phyloP scores from a whole-genome alignment of 495 filamentous ascomycete species.

The Pseudoneurospora amorphoporcata region DNA sequence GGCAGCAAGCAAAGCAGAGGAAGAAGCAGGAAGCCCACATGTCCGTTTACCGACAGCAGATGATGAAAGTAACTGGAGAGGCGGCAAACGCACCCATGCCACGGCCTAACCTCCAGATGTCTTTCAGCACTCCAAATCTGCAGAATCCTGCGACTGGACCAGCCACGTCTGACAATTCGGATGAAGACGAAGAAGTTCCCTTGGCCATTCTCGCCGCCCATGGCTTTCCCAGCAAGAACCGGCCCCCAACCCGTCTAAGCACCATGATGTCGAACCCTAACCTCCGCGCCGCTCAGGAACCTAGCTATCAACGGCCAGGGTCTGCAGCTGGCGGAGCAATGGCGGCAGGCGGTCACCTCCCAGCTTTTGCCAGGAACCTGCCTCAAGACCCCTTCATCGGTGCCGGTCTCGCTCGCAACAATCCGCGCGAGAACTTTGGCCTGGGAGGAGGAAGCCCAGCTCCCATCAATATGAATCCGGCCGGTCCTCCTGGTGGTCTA shows the following conservation, averaged over 20 bases:
- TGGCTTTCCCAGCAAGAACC: slow-evolving; percentile 78
- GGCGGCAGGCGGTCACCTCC: slow-evolving; percentile 31
- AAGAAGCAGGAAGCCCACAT: slow-evolving; percentile 87
- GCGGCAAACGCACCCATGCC: slow-evolving; percentile 32
- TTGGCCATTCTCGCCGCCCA: slow-evolving; percentile 83
- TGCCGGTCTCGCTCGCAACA: slow-evolving; percentile 63
- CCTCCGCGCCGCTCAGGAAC: slow-evolving; percentile 37
- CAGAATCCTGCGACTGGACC: slow-evolving; percentile 10
- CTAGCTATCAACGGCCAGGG: slow-evolving; percentile 25
- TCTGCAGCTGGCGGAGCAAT: slow-evolving; percentile 20
- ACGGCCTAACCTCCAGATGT: slow-evolving; percentile 35
- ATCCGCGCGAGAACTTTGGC: slow-evolving; percentile 67
- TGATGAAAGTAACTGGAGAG: slow-evolving; percentile 93
- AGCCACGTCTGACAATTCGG: slow-evolving; percentile 41
- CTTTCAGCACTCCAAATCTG: slow-evolving; percentile 48
- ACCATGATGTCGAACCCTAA: slow-evolving; percentile 57
- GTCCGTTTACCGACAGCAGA: slow-evolving; percentile 83
- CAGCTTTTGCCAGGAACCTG: slow-evolving; percentile 77
- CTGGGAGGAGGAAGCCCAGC: slow-evolving; percentile 53
- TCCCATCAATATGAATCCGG: slow-evolving; percentile 12
- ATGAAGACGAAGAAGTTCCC: slow-evolving; percentile 82
- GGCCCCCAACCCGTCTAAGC: slow-evolving; percentile 62
- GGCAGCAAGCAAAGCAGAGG: slow-evolving; percentile 61
- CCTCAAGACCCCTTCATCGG: slow-evolving; percentile 86
- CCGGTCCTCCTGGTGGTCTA: slow-evolving; percentile 54